Evolutionary conservation across 2,329 filamentous ascomycete species (phyloP).

Genomic region (Ilyonectria sp.): DNA sequence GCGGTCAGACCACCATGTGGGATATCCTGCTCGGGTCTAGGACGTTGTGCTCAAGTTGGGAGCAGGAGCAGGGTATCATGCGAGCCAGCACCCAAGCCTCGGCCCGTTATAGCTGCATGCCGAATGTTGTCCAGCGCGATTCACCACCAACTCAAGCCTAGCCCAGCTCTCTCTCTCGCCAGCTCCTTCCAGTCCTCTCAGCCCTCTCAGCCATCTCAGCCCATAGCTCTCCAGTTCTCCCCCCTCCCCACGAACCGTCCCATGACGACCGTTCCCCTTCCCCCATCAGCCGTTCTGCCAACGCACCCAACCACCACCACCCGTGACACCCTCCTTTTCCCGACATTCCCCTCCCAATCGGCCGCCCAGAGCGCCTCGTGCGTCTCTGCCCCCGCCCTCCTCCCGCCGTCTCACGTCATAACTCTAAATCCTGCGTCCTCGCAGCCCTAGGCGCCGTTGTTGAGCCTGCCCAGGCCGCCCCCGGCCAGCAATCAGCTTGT

Average conservation of each 20-base stretch:
- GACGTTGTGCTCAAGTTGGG: neutral
- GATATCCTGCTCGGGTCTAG: neutral
- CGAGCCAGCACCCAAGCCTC: neutral
- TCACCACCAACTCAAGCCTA: neutral
- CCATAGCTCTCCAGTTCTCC: neutral
- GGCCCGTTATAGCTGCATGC: neutral
- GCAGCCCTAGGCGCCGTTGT: slow-evolving; percentile 23
- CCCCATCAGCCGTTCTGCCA: neutral
- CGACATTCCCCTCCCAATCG: slow-evolving; percentile 22
- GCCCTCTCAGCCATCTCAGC: neutral
- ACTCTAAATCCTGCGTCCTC: slow-evolving; percentile 39
- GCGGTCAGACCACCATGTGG: slow-evolving; percentile 1
- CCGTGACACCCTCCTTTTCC: slow-evolving; percentile 40
- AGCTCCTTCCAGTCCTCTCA: neutral
- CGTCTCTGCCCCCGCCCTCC: slow-evolving; percentile 18
- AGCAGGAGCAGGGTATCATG: neutral
- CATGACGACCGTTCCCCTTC: slow-evolving; percentile 2
- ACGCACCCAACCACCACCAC: slow-evolving; percentile 4
- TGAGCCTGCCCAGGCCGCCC: slow-evolving; percentile 9
- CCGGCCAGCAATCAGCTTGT: neutral
- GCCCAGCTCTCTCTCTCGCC: neutral
- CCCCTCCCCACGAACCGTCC: neutral
- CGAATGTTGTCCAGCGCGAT: neutral
- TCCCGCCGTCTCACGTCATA: slow-evolving; percentile 46
- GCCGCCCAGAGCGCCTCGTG: slow-evolving; percentile 17